Percentiles rank a stretch among this genome's conserved stretches.
These are phyloP conservation scores for Geopyxis carbonaria DNA, from an alignment of 495 filamentous ascomycete genomes.

Conservation along the genomic window DNA sequence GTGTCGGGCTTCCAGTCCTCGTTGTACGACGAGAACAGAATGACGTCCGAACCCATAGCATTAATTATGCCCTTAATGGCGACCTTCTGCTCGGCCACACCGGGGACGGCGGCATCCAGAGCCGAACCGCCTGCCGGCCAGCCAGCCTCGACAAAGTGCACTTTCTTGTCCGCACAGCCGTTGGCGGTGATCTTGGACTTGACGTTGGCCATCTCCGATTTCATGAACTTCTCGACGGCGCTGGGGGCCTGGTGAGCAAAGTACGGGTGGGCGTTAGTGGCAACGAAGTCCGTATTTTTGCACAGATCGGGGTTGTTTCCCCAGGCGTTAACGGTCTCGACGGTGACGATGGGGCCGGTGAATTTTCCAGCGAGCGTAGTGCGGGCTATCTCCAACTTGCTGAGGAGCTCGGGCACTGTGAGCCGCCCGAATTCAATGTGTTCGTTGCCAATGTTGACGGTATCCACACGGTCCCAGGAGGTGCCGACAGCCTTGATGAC, in stretches of 20 bases:
- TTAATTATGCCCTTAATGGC: slow-evolving; percentile 47
- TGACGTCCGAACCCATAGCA: slow-evolving; percentile 36
- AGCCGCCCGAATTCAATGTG: slow-evolving; percentile 48
- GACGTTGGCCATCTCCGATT: slow-evolving; percentile 23
- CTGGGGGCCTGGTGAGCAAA: too few species aligned
- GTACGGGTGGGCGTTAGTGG: slow-evolving; percentile 70
- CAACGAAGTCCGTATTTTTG: slow-evolving; percentile 54
- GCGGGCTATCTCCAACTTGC: slow-evolving; percentile 25
- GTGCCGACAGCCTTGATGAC: slow-evolving; percentile 35
- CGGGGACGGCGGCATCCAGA: slow-evolving; percentile 49
- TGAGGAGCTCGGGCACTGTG: slow-evolving; percentile 34
- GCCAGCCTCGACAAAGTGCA: slow-evolving; percentile 48
- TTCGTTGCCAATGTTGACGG: slow-evolving; percentile 67
- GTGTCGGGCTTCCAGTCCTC: slow-evolving; percentile 63
- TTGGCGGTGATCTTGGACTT: slow-evolving; percentile 37
- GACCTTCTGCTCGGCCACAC: slow-evolving; percentile 39
- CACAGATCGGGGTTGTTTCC: slow-evolving; percentile 53
- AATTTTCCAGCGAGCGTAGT: slow-evolving; percentile 45
- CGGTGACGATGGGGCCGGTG: slow-evolving; percentile 54
- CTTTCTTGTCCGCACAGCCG: slow-evolving; percentile 30
- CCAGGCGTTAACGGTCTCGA: slow-evolving; percentile 58
- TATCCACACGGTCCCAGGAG: slow-evolving; percentile 50
- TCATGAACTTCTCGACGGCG: slow-evolving; percentile 27
- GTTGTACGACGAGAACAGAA: slow-evolving; percentile 62
- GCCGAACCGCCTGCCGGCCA: slow-evolving; percentile 54